A percentile compares a stretch with the other conserved stretches of the same genome.
phyloP scores from a whole-genome alignment of 352 stramenopile genomes.

The Globisporangium viniferum region DNA sequence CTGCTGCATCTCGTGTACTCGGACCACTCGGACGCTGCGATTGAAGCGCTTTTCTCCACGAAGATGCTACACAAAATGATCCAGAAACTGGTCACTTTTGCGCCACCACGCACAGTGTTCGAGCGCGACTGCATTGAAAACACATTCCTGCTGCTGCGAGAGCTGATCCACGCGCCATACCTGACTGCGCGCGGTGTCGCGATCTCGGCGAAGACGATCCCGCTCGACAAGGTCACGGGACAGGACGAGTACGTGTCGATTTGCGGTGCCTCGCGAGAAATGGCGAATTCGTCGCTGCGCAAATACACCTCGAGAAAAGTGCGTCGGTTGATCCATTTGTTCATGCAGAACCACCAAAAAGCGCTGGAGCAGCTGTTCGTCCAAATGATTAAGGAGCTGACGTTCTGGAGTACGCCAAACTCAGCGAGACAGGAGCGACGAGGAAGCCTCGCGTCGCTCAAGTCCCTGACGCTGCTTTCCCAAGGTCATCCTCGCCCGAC shows the following conservation, averaged over 20 bases:
- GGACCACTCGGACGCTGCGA: slow-evolving; percentile 75
- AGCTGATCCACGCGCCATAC: slow-evolving; percentile 83
- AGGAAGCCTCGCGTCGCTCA: slow-evolving; percentile 49
- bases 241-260: slow-evolving; percentile 88
- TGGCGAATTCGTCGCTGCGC: slow-evolving; percentile 75
- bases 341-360: slow-evolving; percentile 73
- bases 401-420: slow-evolving; percentile 71
- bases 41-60: slow-evolving; percentile 67
- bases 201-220: slow-evolving; percentile 86
- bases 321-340: slow-evolving; percentile 76
- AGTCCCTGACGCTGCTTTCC: slow-evolving; percentile 61
- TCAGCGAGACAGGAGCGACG: slow-evolving; percentile 30
- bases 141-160: slow-evolving; percentile 70
- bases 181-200: slow-evolving; percentile 74
- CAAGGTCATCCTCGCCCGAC: slow-evolving; percentile 70
- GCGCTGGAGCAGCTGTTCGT: slow-evolving; percentile 69
- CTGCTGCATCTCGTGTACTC: slow-evolving; percentile 82
- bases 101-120: slow-evolving; percentile 64
- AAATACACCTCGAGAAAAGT: slow-evolving; percentile 88
- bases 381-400: slow-evolving; percentile 84
- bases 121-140: slow-evolving; percentile 81
- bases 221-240: slow-evolving; percentile 80
- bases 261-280: slow-evolving; percentile 77
- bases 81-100: slow-evolving; percentile 71
- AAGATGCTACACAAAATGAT: slow-evolving; percentile 76